Conservation (phyloP, 805 yeast species). For the Alloascoidea hylecoeti region DNA sequence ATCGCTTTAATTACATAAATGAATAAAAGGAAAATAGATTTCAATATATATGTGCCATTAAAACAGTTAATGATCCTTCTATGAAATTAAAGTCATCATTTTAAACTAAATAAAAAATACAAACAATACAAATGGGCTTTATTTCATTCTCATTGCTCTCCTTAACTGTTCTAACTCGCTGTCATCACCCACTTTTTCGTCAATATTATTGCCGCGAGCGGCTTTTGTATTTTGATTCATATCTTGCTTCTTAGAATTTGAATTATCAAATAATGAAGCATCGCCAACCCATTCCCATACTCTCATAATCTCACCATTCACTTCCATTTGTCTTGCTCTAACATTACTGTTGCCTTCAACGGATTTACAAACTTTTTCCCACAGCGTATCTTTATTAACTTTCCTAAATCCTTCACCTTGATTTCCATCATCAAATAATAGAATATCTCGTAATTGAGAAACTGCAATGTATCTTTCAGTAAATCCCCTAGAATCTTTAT, state of each 20-base stretch:
- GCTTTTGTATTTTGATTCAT: not conserved
- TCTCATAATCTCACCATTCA: conserved; percentile 76
- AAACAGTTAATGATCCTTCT: conserved; percentile 2
- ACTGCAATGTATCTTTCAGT: conserved; percentile 41
- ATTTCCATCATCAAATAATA: conserved; percentile 14
- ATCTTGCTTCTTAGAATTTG: not conserved
- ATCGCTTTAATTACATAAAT: conserved; percentile 1
- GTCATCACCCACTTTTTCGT: too few relatives aligned
- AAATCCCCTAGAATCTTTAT: conserved; percentile 18
- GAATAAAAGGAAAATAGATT: conserved; percentile 3
- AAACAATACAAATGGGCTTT: not conserved
- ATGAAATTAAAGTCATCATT: conserved; percentile 1
- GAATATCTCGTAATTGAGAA: conserved; percentile 33
- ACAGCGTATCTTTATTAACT: conserved; percentile 26
- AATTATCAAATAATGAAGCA: conserved; percentile 6
- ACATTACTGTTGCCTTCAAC: conserved; percentile 60
- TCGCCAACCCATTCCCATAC: conserved; percentile 79
- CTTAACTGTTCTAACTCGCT: too few relatives aligned
- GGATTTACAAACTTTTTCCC: conserved; percentile 40
- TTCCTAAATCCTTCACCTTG: not conserved
- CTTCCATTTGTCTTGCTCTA: conserved; percentile 46
- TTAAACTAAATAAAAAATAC: not conserved
- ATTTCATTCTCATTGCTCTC: too few relatives aligned
- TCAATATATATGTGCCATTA: conserved; percentile 4
- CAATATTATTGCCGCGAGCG: not conserved